A percentile compares a stretch with the other conserved stretches of the same genome.
phyloP scores from a whole-genome alignment of 352 stramenopile genomes.

The Phytophthora aleatoria region DNA sequence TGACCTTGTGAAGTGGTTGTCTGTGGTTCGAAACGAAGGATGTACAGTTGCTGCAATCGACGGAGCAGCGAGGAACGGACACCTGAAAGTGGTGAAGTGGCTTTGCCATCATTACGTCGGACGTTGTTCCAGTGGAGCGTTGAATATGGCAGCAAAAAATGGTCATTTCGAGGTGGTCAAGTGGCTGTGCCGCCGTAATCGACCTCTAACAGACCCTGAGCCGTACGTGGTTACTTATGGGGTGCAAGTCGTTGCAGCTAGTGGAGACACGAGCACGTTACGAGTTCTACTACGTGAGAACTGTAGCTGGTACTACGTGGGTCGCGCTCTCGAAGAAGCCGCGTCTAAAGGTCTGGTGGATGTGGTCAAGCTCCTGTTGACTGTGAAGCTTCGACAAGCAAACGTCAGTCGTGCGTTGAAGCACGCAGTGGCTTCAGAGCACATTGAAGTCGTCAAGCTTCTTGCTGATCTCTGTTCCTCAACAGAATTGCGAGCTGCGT shows the following conservation, averaged over 20 bases:
- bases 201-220: background rate
- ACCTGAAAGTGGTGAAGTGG: constrained; percentile 32
- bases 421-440: constrained; percentile 10
- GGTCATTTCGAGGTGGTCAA: constrained; percentile 29
- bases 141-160: constrained; percentile 28
- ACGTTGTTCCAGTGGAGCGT: constrained; percentile 25
- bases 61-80: constrained; percentile 22
- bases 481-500: constrained; percentile 13
- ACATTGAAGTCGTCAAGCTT: constrained; percentile 16
- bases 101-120: constrained; percentile 22
- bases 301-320: constrained; percentile 24
- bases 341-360: constrained; percentile 13
- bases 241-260: constrained; percentile 19
- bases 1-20: constrained; percentile 31
- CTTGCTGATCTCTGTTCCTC: constrained; percentile 22
- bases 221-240: constrained; percentile 23
- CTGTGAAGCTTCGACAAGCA: constrained; percentile 19
- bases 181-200: constrained; percentile 26
- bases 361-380: constrained; percentile 23
- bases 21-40: constrained; percentile 26
- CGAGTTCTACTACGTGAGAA: constrained; percentile 19
- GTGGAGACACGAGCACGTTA: constrained; percentile 17
- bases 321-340: constrained; percentile 22
- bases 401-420: constrained; percentile 26
- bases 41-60: constrained; percentile 30